These are phyloP conservation scores for Eremothecium cymbalariae DNA, from an alignment of 1,139 yeast genomes.

Conservation along the genomic window DNA sequence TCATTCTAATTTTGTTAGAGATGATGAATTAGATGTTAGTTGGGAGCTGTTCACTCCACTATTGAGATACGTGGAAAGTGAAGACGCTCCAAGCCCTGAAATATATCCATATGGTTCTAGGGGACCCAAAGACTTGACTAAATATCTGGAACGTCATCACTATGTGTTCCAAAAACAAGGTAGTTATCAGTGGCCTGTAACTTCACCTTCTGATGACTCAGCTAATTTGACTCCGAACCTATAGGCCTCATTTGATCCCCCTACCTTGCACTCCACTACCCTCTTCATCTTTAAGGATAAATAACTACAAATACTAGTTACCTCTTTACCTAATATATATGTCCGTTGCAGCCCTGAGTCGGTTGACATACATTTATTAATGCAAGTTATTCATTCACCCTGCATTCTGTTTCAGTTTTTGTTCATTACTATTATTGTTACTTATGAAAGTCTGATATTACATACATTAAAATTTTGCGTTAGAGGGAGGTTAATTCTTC, in stretches of 20 bases:
- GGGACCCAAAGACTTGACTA: constrained; percentile 65
- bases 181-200: constrained; percentile 76
- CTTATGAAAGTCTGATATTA: constrained; percentile 3
- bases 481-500: constrained; percentile 1
- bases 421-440: not conserved
- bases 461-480: constrained; percentile 1
- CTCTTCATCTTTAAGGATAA: no score
- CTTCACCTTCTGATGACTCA: no score
- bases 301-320: no score
- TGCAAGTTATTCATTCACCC: no score
- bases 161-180: constrained; percentile 54
- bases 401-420: no score
- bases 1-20: constrained; percentile 96
- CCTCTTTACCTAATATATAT: no score
- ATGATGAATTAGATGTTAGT: constrained; percentile 89
- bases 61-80: constrained; percentile 66
- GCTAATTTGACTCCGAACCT: no score
- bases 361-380: no score
- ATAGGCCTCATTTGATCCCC: no score
- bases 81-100: constrained; percentile 54
- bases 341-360: no score
- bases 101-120: constrained; percentile 83
- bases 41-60: constrained; percentile 94
- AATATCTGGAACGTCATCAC: constrained; percentile 60
- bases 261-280: no score